Conservation (phyloP, 169 alveolate genomes). For the Eimeria falciformis region DNA sequence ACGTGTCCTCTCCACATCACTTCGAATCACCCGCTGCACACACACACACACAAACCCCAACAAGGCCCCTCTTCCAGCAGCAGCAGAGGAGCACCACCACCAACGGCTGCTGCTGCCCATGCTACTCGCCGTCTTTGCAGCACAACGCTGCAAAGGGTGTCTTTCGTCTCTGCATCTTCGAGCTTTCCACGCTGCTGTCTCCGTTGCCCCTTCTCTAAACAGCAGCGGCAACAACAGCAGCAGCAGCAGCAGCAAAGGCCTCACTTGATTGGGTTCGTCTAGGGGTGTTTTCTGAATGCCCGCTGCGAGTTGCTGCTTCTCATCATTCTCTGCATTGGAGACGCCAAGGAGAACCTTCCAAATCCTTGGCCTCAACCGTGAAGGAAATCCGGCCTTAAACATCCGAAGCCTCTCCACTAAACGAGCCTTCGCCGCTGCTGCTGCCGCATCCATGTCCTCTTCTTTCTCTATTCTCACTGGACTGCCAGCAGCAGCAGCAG, state of each 20-base stretch:
- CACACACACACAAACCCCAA: not conserved
- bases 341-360: slow-evolving; percentile 67
- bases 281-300: slow-evolving; percentile 47
- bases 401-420: slow-evolving; percentile 16
- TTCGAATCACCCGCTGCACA: slow-evolving; percentile 76
- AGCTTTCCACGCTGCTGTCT: too few relatives aligned
- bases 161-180: too few relatives aligned
- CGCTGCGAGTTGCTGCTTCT: slow-evolving; percentile 8
- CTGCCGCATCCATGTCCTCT: not conserved
- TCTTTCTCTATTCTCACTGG: not conserved
- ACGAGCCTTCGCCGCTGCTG: slow-evolving; percentile 22
- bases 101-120: not conserved
- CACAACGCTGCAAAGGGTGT: slow-evolving; percentile 26
- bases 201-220: not conserved
- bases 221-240: slow-evolving; percentile 25
- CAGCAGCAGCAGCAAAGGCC: not conserved
- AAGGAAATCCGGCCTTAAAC: slow-evolving; percentile 46
- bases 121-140: too few relatives aligned
- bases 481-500: slow-evolving; percentile 13
- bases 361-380: slow-evolving; percentile 50
- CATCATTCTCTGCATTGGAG: not conserved
- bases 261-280: slow-evolving; percentile 75
- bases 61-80: not conserved
- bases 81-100: not conserved
- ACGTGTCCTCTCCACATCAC: slow-evolving; percentile 78